These are phyloP conservation scores for Candida easanensis DNA, from an alignment of 805 yeast species.

Conservation along the genomic window DNA sequence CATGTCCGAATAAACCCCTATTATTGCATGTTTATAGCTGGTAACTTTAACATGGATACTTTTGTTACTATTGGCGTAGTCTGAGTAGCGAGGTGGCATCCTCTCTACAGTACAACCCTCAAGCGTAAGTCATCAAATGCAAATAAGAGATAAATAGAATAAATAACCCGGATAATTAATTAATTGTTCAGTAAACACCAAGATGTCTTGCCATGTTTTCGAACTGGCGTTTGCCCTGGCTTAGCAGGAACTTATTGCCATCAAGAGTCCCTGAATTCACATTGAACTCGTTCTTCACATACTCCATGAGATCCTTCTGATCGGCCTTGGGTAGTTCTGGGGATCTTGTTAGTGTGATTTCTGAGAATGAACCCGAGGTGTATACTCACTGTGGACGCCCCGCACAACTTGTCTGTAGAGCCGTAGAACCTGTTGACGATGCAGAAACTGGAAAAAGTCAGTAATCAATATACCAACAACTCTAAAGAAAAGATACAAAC, in stretches of 20 bases:
- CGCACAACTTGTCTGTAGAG: conserved; percentile 15
- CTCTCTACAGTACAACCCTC: too few species aligned
- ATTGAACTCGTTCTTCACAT: conserved; percentile 9
- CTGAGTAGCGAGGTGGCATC: too few species aligned
- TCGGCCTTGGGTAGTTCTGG: conserved; percentile 9
- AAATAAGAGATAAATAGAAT: not conserved
- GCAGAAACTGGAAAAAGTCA: conserved; percentile 13
- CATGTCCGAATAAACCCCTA: conserved; percentile 31
- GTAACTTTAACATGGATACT: too few species aligned
- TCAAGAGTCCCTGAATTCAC: conserved; percentile 5
- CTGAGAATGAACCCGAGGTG: not conserved
- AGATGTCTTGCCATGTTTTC: conserved; percentile 11
- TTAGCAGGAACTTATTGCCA: conserved; percentile 12
- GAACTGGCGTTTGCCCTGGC: conserved; percentile 10
- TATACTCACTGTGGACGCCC: conserved; percentile 12
- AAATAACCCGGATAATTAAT: not conserved
- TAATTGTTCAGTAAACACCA: conserved; percentile 5
- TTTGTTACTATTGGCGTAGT: too few species aligned
- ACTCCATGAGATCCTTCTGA: conserved; percentile 3
- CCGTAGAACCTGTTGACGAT: conserved; percentile 14
- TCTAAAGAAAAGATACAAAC: not conserved
- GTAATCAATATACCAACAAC: not conserved
- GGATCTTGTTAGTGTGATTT: not conserved
- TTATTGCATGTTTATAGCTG: too few species aligned
- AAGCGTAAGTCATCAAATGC: too few species aligned